Conservation (phyloP, 805 yeast genomes). For the Candida sphagnicola region DNA sequence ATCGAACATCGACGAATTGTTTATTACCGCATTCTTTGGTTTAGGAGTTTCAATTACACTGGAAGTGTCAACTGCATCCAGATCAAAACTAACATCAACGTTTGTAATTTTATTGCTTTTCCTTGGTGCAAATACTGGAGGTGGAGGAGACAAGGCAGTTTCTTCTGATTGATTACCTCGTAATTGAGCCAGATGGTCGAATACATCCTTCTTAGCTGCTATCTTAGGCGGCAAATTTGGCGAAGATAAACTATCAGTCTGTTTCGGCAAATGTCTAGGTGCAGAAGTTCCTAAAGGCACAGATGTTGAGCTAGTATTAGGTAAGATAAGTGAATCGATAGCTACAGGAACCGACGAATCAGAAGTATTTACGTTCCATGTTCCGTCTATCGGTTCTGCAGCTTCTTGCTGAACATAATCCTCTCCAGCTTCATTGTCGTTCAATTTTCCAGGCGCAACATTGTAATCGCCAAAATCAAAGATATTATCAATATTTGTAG, state of each 20-base stretch:
- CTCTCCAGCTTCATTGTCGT: neutral
- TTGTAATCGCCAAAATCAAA: slow-evolving; percentile 12
- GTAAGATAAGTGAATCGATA: too few species aligned
- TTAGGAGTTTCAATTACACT: slow-evolving; percentile 6
- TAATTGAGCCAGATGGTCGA: too few species aligned
- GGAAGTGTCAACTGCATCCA: slow-evolving; percentile 10
- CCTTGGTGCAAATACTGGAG: neutral
- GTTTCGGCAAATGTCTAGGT: too few species aligned
- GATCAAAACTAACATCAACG: slow-evolving; percentile 32
- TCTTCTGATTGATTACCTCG: neutral
- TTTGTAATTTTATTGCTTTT: slow-evolving; percentile 11
- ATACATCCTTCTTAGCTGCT: too few species aligned
- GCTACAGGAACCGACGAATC: too few species aligned
- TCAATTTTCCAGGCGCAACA: neutral
- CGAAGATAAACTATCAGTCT: too few species aligned
- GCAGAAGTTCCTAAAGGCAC: too few species aligned
- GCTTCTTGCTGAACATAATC: neutral
- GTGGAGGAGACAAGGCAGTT: neutral
- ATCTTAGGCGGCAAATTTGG: too few species aligned
- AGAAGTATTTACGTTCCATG: too few species aligned
- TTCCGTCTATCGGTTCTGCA: neutral
- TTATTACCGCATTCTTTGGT: slow-evolving; percentile 3
- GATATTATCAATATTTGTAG: slow-evolving; percentile 9
- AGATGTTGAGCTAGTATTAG: too few species aligned
- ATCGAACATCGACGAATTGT: slow-evolving; percentile 4